A percentile compares a stretch with the other conserved stretches of the same genome.
Conservation (phyloP, 139 green algal genomes). For the Klebsormidium nitens region DNA sequence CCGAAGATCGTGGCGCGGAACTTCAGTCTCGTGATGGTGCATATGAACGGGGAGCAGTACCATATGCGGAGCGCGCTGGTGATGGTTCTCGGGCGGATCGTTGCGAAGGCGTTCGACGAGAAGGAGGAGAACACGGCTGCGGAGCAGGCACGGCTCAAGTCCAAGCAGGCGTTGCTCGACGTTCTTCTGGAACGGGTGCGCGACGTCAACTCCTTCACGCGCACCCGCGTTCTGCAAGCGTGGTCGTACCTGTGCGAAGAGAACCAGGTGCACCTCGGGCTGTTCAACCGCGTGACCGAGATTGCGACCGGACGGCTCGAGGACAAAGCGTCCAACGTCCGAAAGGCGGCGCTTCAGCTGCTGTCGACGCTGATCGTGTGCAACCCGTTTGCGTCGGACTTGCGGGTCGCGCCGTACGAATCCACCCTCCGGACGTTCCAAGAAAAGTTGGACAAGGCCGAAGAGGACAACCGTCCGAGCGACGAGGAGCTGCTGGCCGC, state of each 20-base stretch:
- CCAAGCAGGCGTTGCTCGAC: slow-evolving; percentile 72
- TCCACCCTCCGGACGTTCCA: slow-evolving; percentile 12
- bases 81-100: slow-evolving; percentile 46
- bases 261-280: slow-evolving; percentile 51
- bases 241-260: slow-evolving; percentile 68
- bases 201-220: slow-evolving; percentile 61
- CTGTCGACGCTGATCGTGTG: slow-evolving; percentile 59
- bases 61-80: slow-evolving; percentile 63
- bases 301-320: slow-evolving; percentile 68
- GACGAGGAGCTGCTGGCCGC: too few species aligned
- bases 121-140: neutral
- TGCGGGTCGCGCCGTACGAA: slow-evolving; percentile 36
- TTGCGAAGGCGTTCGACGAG: slow-evolving; percentile 28
- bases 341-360: slow-evolving; percentile 68
- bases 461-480: too few species aligned
- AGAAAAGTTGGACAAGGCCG: slow-evolving; percentile 9
- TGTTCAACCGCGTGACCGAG: slow-evolving; percentile 61
- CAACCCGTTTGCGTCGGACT: slow-evolving; percentile 68
- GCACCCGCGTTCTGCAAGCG: slow-evolving; percentile 56
- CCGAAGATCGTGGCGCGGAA: slow-evolving; percentile 40
- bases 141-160: slow-evolving; percentile 46
- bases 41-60: slow-evolving; percentile 68
- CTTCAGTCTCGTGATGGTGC: slow-evolving; percentile 53
- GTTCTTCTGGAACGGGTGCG: slow-evolving; percentile 58
- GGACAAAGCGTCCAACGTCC: slow-evolving; percentile 70